Evolutionary conservation across 1,284 basidiomycete genomes (phyloP).

Genomic region (Earliella scabrosa): DNA sequence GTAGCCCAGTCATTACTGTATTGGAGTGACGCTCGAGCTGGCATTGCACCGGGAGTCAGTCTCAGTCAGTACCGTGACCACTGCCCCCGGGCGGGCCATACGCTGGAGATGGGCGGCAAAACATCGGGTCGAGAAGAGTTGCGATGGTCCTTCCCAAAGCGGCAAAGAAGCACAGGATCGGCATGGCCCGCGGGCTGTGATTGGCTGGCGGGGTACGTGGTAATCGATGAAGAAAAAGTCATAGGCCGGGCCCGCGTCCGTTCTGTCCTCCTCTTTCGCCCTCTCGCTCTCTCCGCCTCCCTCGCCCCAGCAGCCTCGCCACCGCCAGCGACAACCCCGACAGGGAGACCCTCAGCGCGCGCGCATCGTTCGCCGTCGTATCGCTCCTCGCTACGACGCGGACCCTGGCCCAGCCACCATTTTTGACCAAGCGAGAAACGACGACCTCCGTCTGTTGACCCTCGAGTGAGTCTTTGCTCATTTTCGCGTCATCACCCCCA

Average conservation of each 20-base stretch:
- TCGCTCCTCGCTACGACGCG: slow-evolving; percentile 41
- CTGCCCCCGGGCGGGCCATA: no score
- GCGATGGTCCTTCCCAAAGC: slow-evolving; percentile 4
- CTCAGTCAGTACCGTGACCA: no score
- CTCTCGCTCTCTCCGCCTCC: neutral
- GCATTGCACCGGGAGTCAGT: no score
- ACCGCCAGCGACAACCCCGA: slow-evolving; percentile 12
- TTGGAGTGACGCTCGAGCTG: no score
- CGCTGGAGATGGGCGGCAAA: slow-evolving; percentile 5
- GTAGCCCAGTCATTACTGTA: no score
- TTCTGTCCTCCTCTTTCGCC: neutral
- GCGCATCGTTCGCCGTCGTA: slow-evolving; percentile 41
- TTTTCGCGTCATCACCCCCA: slow-evolving; percentile 18
- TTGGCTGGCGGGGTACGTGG: slow-evolving; percentile 15
- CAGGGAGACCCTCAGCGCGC: slow-evolving; percentile 13
- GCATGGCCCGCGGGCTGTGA: slow-evolving; percentile 20
- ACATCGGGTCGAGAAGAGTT: slow-evolving; percentile 3
- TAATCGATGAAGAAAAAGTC: slow-evolving; percentile 32
- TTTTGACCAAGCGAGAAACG: slow-evolving; percentile 76
- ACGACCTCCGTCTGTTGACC: slow-evolving; percentile 82
- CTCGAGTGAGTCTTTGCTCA: slow-evolving; percentile 58
- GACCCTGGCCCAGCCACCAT: slow-evolving; percentile 53
- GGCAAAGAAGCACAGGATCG: slow-evolving; percentile 14
- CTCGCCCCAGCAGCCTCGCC: slow-evolving; percentile 1
- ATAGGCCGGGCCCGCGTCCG: slow-evolving; percentile 4